These are phyloP conservation scores for Crithidia sp. DNA, from an alignment of 208 protist species.

Conservation along the genomic window DNA sequence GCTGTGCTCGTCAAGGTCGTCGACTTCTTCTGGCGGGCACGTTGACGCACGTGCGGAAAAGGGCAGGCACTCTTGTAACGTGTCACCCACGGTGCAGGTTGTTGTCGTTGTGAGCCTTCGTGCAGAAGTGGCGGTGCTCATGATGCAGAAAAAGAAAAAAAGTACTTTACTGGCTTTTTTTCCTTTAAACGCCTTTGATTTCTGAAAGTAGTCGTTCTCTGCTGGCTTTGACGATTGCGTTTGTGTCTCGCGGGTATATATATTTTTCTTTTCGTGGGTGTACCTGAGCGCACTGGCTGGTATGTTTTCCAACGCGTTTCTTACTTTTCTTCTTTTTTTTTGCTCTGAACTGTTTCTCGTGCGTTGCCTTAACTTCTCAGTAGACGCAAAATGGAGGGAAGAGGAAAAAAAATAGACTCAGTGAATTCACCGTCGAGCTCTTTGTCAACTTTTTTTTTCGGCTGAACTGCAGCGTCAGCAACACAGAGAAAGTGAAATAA, in stretches of 20 bases:
- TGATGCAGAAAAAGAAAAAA: no score
- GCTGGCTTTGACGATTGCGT: neutral
- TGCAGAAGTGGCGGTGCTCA: no score
- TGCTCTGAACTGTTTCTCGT: neutral
- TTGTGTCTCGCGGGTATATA: slow-evolving; percentile 8
- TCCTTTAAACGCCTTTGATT: no score
- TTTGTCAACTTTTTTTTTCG: no score
- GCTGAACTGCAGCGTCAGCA: no score
- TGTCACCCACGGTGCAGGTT: no score
- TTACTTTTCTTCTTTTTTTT: neutral
- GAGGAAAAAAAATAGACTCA: neutral
- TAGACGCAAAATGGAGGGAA: neutral
- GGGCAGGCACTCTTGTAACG: neutral
- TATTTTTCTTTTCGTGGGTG: neutral
- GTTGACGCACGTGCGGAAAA: neutral
- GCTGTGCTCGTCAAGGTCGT: neutral
- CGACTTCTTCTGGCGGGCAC: neutral
- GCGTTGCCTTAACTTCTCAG: neutral
- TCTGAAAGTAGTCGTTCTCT: no score
- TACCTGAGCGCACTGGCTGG: no score
- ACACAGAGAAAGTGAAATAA: no score
- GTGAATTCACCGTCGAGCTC: neutral
- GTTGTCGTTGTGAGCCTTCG: no score
- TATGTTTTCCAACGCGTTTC: no score
- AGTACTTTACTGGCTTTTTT: no score